Evolutionary conservation across 805 yeast genomes (phyloP).

Genomic region (Starmerella powellii): DNA sequence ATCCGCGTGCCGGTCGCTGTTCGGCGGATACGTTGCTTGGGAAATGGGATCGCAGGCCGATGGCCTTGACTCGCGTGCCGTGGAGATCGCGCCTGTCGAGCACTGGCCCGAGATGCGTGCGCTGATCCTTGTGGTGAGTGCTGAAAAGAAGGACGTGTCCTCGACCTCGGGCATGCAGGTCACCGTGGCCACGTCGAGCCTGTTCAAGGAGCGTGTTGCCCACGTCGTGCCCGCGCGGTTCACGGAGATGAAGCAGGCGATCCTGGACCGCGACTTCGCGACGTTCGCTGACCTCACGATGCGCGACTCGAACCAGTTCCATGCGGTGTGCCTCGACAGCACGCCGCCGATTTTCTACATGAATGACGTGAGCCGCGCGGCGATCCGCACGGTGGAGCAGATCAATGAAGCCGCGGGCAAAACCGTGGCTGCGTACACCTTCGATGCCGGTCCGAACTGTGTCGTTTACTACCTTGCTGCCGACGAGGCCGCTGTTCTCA

Average conservation of each 20-base stretch:
- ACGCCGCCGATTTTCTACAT: constrained; percentile 90
- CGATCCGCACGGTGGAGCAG: constrained; percentile 64
- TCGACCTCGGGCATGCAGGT: constrained; percentile 94
- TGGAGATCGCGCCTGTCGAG: constrained; percentile 66
- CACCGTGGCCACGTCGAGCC: constrained; percentile 78
- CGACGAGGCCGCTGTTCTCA: constrained; percentile 62
- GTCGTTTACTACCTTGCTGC: constrained; percentile 77
- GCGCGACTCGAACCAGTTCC: constrained; percentile 95
- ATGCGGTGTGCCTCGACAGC: constrained; percentile 93
- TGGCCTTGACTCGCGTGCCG: constrained; percentile 92
- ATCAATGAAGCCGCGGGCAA: constrained; percentile 55
- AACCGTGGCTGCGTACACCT: constrained; percentile 86
- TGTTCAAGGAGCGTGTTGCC: constrained; percentile 66
- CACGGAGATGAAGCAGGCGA: constrained; percentile 67
- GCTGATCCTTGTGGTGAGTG: constrained; percentile 82
- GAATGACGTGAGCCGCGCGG: constrained; percentile 77
- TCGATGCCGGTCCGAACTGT: constrained; percentile 98
- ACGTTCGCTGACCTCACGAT: constrained; percentile 82
- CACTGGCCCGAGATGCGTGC: constrained; percentile 95
- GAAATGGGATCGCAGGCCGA: constrained; percentile 72
- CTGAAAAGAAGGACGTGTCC: constrained; percentile 86
- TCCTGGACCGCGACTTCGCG: constrained; percentile 59
- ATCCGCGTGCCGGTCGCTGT: constrained; percentile 91
- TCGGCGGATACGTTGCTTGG: constrained; percentile 99
- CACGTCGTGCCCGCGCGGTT: constrained; percentile 82